Base-by-base conservation (phyloP, 1,284 basidiomycete species). In the Cutaneotrichosporon cavernicola region DNA sequence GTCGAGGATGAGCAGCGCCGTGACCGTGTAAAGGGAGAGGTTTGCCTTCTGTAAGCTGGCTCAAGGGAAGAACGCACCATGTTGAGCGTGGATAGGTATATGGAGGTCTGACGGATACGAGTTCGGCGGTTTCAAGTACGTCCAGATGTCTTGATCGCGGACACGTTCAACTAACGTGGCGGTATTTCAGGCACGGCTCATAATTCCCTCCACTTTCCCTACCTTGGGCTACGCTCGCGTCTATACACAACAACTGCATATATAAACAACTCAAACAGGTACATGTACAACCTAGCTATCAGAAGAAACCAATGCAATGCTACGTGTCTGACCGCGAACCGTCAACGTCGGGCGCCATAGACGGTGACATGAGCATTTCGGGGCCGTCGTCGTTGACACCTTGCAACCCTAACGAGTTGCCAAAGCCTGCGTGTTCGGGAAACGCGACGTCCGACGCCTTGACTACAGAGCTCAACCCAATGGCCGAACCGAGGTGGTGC, bases 1-100 rank as follows among this genome's bases (percentile, higher is more conserved):
- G 84, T 99, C 97, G 72, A 98, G 88, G 73, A 98, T 87, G 70
- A 99, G 81, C 79, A 99, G 91, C 8, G 90, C 91, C 53, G 89
- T 86, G 64, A 94, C 84, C 70, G 88, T 89, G 82, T 96, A 94
- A 55, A 97, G 84, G 4, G 91, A 89, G 62, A 96, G 83, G 77
- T 96, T 97, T 84, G 83, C 76, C 84, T 85, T 72, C 5, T 26
- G 62, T 61, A 18, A 60, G 60, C 53, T 31, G 34, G 34, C 22
- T 10, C 32, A n/a, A 3, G 5, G 13, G n/a, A 14, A 3, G 26
- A 32, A 18, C 36, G 21, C 11, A 62, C 61, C 61, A 63, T 63
- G 55, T 31, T 62, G 61, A 55, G 51, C 32, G 53, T 38, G 16
- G 53, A 38, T 55, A 34, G 53, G 32, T 55, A 36, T 36, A 32